Evolutionary conservation across 2,329 filamentous ascomycete species (phyloP).

Genomic region (Trichoderma sp.): DNA sequence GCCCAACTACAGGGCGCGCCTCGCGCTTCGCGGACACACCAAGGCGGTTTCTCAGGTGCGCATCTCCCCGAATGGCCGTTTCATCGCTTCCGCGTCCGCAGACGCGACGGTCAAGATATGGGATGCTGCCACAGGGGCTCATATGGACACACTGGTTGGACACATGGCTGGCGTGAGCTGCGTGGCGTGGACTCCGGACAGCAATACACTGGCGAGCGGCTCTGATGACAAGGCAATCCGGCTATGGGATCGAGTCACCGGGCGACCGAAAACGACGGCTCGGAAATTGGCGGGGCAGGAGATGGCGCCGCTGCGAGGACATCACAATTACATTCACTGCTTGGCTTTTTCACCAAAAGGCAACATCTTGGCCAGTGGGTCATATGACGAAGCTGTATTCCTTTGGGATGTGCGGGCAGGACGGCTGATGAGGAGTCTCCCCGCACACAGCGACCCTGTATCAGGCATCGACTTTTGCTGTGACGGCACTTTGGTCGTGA

Average conservation of each 20-base stretch:
- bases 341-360: slow-evolving; percentile 96
- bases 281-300: slow-evolving; percentile 40
- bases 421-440: slow-evolving; percentile 81
- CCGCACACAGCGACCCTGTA: slow-evolving; percentile 93
- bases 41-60: slow-evolving; percentile 79
- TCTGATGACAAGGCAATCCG: slow-evolving; percentile 96
- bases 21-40: slow-evolving; percentile 73
- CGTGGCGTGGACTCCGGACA: slow-evolving; percentile 91
- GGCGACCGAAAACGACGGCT: slow-evolving; percentile 50
- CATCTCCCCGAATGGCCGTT: slow-evolving; percentile 85
- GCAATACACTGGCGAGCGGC: slow-evolving; percentile 80
- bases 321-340: slow-evolving; percentile 95
- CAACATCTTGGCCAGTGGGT: slow-evolving; percentile 92
- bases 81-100: slow-evolving; percentile 86
- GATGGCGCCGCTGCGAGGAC: slow-evolving; percentile 66
- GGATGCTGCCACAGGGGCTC: slow-evolving; percentile 72
- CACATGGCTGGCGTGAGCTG: slow-evolving; percentile 92
- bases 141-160: slow-evolving; percentile 85
- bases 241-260: slow-evolving; percentile 75
- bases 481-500: slow-evolving; percentile 88
- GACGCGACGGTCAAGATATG: slow-evolving; percentile 91
- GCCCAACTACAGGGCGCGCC: slow-evolving; percentile 66
- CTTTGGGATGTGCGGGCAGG: slow-evolving; percentile 93
- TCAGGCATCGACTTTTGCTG: slow-evolving; percentile 88
- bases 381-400: slow-evolving; percentile 95